phyloP scores from a whole-genome alignment of 164 flowering plant species.

The Nymphaea thermarum region DNA sequence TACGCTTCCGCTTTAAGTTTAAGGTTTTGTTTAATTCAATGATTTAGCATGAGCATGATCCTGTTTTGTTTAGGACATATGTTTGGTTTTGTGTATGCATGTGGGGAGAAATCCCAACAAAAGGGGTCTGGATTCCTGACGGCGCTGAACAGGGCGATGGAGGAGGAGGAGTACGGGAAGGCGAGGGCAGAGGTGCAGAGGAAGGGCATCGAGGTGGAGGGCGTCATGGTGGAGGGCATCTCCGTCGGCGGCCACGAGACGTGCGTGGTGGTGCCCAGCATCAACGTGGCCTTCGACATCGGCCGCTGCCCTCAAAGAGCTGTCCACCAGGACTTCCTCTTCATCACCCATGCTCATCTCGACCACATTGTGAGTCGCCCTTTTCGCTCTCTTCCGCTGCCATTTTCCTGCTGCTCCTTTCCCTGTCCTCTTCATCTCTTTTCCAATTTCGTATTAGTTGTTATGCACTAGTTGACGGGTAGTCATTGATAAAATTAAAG shows the following conservation, averaged over 20 bases:
- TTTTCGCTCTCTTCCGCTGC: background rate
- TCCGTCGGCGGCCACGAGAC: constrained; percentile 93
- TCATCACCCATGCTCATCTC: constrained; percentile 94
- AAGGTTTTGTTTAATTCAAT: too few species aligned
- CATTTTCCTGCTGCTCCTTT: background rate
- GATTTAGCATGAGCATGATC: too few species aligned
- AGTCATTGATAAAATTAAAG: too few species aligned
- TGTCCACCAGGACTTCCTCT: constrained; percentile 29
- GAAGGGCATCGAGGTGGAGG: constrained; percentile 60
- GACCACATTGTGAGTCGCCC: constrained; percentile 79
- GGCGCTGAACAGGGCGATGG: constrained; percentile 49
- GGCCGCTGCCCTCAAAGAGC: constrained; percentile 62
- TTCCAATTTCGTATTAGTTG: background rate
- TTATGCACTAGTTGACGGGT: too few species aligned
- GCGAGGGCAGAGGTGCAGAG: constrained; percentile 65
- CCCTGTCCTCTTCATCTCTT: background rate
- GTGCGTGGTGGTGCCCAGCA: constrained; percentile 70
- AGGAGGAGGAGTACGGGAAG: constrained; percentile 73
- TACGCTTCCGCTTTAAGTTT: too few species aligned
- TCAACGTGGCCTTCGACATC: constrained; percentile 80
- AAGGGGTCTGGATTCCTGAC: constrained; percentile 49
- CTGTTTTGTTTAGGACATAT: too few species aligned
- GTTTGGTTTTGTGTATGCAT: too few species aligned
- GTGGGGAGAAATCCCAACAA: too few species aligned
- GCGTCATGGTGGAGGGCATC: constrained; percentile 61